These are phyloP conservation scores for Pseudogymnoascus sp. DNA, from an alignment of 2,329 filamentous ascomycete genomes.

Conservation along the genomic window DNA sequence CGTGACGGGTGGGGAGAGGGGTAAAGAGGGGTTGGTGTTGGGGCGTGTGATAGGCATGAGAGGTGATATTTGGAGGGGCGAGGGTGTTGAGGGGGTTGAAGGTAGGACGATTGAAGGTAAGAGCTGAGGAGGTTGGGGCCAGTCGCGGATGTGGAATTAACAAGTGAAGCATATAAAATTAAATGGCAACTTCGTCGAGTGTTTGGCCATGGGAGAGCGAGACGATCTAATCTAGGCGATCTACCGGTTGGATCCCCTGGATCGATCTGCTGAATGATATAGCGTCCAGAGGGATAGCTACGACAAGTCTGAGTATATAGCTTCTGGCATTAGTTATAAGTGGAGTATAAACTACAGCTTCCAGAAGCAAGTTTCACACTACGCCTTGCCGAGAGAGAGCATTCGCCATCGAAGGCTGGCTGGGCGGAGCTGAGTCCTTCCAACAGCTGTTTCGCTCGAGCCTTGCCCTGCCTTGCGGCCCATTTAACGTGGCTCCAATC, in stretches of 20 bases:
- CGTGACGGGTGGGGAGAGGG: not conserved
- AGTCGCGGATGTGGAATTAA: not conserved
- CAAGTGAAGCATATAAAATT: not conserved
- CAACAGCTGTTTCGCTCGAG: not conserved
- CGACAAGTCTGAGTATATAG: not conserved
- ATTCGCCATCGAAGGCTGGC: not conserved
- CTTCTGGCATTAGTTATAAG: not conserved
- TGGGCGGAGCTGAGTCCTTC: not conserved
- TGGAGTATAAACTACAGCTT: not conserved
- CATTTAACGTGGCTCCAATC: not conserved
- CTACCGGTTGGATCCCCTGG: not conserved
- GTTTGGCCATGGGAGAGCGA: not conserved
- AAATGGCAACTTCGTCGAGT: not conserved
- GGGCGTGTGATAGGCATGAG: not conserved
- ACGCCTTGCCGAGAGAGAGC: not conserved
- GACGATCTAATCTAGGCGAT: not conserved
- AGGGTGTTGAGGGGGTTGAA: not conserved
- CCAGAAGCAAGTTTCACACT: not conserved
- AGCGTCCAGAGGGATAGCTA: not conserved
- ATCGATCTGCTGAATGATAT: not conserved
- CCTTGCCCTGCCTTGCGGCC: not conserved
- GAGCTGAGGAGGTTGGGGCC: not conserved
- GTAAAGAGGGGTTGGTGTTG: not conserved
- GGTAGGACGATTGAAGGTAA: not conserved
- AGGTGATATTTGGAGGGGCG: not conserved